A percentile compares a stretch with the other conserved stretches of the same genome.
Evolutionary conservation across 2,329 filamentous ascomycete genomes (phyloP).

Genomic region (Graphium sp.): DNA sequence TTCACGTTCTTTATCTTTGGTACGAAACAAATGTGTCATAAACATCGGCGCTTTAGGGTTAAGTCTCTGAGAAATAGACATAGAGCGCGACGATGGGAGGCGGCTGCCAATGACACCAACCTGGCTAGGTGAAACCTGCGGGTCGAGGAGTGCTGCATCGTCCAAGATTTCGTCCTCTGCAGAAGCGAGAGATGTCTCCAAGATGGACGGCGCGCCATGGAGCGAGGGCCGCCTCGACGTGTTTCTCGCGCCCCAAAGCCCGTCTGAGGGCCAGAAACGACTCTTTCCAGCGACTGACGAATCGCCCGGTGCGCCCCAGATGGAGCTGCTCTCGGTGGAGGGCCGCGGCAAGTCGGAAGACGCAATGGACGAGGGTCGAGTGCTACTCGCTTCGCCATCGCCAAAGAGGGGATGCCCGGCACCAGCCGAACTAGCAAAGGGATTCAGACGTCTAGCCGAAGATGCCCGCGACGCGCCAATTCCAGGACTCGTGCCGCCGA

Average conservation of each 20-base stretch:
- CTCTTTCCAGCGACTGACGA: conserved; percentile 29
- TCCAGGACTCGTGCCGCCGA: conserved; percentile 13
- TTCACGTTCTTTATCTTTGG: conserved; percentile 16
- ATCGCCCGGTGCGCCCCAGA: conserved; percentile 45
- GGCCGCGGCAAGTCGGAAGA: conserved; percentile 59
- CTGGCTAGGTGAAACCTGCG: conserved; percentile 34
- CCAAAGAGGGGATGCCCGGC: conserved; percentile 31
- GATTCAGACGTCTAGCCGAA: conserved; percentile 24
- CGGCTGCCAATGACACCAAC: conserved; percentile 68
- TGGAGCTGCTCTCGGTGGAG: conserved; percentile 62
- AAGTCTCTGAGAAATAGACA: conserved; percentile 42
- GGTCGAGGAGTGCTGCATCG: conserved; percentile 34
- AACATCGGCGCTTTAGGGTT: conserved; percentile 88
- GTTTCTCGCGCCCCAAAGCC: conserved; percentile 39
- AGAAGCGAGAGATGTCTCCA: conserved; percentile 44
- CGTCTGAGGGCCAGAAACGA: conserved; percentile 47
- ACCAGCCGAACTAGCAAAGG: conserved; percentile 30
- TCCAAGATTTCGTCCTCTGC: conserved; percentile 49
- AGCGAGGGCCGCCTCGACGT: conserved; percentile 69
- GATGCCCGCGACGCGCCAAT: conserved; percentile 17
- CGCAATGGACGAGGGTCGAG: conserved; percentile 51
- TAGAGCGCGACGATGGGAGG: conserved; percentile 29
- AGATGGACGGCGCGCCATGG: conserved; percentile 53
- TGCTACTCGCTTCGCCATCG: conserved; percentile 39
- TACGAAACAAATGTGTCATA: conserved; percentile 50